phyloP scores from a whole-genome alignment of 164 flowering plant genomes.

The Cinnamomum chago region DNA sequence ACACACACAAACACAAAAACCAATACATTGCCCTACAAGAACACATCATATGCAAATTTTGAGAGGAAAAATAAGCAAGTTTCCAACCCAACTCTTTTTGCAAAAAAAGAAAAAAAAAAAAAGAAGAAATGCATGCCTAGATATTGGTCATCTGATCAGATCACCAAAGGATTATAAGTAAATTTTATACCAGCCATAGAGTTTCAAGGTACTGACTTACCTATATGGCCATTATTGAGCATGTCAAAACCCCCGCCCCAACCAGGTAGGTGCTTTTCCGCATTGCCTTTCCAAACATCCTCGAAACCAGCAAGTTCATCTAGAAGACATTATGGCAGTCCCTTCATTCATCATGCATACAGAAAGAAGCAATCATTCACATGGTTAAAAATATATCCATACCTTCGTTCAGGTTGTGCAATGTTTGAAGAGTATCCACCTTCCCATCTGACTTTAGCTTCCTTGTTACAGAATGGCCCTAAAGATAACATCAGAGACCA shows the following conservation, averaged over 20 bases:
- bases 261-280: slow-evolving; percentile 59
- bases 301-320: slow-evolving; percentile 78
- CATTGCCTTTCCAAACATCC: slow-evolving; percentile 66
- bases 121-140: background rate
- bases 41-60: background rate
- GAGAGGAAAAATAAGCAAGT: background rate
- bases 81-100: background rate
- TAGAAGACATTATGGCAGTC: slow-evolving; percentile 16
- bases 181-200: background rate
- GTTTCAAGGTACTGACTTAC: slow-evolving; percentile 19
- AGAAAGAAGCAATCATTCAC: background rate
- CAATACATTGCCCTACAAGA: background rate
- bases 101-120: no score
- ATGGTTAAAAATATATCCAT: background rate
- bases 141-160: background rate
- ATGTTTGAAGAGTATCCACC: slow-evolving; percentile 64
- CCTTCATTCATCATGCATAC: background rate
- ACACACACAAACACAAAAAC: no score
- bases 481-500: slow-evolving; percentile 11
- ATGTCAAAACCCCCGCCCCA: slow-evolving; percentile 36
- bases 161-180: background rate
- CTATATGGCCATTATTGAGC: slow-evolving; percentile 16
- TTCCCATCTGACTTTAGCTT: slow-evolving; percentile 79
- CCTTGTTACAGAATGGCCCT: slow-evolving; percentile 87
- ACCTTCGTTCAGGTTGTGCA: slow-evolving; percentile 89